A percentile compares a stretch with the other conserved stretches of the same genome.
These are phyloP conservation scores for Rhizophagus prolifer DNA, from an alignment of 192 early-diverging fungal genomes.

Conservation along the genomic window DNA sequence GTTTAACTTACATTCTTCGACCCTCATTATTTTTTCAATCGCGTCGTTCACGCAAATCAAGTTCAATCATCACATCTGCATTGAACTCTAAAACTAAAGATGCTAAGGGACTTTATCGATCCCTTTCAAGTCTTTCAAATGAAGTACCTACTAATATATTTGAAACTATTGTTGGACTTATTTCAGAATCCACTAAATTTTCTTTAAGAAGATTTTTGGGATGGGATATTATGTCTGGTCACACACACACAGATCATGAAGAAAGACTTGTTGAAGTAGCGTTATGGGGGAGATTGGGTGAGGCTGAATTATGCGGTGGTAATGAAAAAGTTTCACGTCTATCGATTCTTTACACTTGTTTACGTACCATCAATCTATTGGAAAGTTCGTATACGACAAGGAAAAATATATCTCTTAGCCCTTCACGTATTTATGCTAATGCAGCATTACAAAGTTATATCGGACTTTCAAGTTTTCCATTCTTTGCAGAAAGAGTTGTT, in stretches of 20 bases:
- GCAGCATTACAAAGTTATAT: slow-evolving; percentile 29
- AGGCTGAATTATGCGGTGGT: slow-evolving; percentile 30
- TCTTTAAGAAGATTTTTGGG: slow-evolving; percentile 10
- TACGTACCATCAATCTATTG: slow-evolving; percentile 27
- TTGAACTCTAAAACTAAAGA: slow-evolving; percentile 16
- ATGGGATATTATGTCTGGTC: slow-evolving; percentile 13
- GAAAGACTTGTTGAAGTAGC: slow-evolving; percentile 5
- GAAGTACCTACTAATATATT: background rate
- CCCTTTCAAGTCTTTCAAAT: slow-evolving; percentile 9
- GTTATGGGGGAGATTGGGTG: slow-evolving; percentile 14
- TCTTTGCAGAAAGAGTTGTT: slow-evolving; percentile 9
- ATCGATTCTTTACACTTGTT: slow-evolving; percentile 20
- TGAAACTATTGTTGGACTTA: slow-evolving; percentile 14
- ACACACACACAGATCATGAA: slow-evolving; percentile 1
- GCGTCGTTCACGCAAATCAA: background rate
- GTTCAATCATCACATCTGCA: background rate
- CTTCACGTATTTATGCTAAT: slow-evolving; percentile 25
- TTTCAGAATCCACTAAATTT: slow-evolving; percentile 17
- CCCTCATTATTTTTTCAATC: slow-evolving; percentile 25
- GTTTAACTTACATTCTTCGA: slow-evolving; percentile 21
- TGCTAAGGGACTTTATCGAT: slow-evolving; percentile 15
- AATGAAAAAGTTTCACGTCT: slow-evolving; percentile 25
- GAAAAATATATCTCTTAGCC: background rate
- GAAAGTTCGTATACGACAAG: background rate
- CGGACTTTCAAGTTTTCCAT: slow-evolving; percentile 20